These are phyloP conservation scores for Poterioochromonas sp. DNA, from an alignment of 352 stramenopile species.

Conservation along the genomic window DNA sequence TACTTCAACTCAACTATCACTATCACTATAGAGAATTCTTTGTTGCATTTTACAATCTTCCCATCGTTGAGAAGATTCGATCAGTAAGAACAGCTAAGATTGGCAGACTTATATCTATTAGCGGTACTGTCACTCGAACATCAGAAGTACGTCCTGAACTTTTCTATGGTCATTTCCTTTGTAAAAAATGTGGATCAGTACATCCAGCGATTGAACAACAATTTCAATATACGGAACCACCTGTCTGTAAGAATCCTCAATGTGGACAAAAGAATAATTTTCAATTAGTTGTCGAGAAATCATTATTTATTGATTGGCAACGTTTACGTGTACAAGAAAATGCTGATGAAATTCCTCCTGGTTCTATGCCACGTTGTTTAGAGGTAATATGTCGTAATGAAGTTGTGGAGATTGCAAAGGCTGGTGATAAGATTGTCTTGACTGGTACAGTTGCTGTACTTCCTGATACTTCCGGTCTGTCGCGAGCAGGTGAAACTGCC, in stretches of 20 bases:
- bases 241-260: slow-evolving; percentile 88
- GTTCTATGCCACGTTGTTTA: slow-evolving; percentile 89
- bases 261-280: slow-evolving; percentile 71
- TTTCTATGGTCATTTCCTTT: slow-evolving; percentile 85
- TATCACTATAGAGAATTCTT: slow-evolving; percentile 54
- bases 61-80: slow-evolving; percentile 62
- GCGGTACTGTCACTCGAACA: slow-evolving; percentile 90
- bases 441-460: slow-evolving; percentile 78
- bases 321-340: slow-evolving; percentile 96
- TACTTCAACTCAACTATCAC: background rate
- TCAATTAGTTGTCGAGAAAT: slow-evolving; percentile 70
- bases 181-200: slow-evolving; percentile 80
- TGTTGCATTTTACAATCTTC: slow-evolving; percentile 62
- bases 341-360: slow-evolving; percentile 93
- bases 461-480: slow-evolving; percentile 83
- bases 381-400: slow-evolving; percentile 95
- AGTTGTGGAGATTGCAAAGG: slow-evolving; percentile 77
- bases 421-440: slow-evolving; percentile 47
- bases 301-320: slow-evolving; percentile 97
- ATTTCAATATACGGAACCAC: slow-evolving; percentile 91
- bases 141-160: slow-evolving; percentile 95
- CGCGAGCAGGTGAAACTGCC: slow-evolving; percentile 53
- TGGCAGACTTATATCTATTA: slow-evolving; percentile 75
- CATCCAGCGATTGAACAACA: slow-evolving; percentile 87
- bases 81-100: slow-evolving; percentile 81